Base-by-base conservation (phyloP, 208 protist species). In the Herpetomonas tarakana region DNA sequence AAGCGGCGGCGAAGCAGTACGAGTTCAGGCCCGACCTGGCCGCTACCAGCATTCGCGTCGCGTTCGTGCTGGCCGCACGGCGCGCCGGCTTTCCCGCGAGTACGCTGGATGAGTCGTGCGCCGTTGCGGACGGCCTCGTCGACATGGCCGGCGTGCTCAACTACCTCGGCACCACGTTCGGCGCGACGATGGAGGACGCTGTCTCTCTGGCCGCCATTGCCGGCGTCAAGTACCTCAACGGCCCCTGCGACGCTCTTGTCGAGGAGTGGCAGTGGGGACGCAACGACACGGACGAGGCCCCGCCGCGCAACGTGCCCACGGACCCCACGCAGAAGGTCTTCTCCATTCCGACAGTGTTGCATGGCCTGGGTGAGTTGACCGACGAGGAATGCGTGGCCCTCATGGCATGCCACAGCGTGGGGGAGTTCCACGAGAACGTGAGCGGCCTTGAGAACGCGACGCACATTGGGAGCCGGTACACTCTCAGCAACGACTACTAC, bases 351-450 rank as follows among this genome's bases (percentile, higher is more conserved):
- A 78, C 78, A 16, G 77, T 93, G 31, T 68, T 93, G 58, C 64
- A 83, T 28, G 45, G 62, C 12, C 55, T 93, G 21, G 83, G 87
- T 16, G 74, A 69, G 46, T 63, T 94, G 26, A 88, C 81, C 14
- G 81, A 87, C 57, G 83, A 78, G 58, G 87, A 94, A 74, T 88
- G 79, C 41, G 78, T 94, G 11, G 87, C 87, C 30, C 69, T 94
- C n/a, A 71, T 94, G 55, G 83, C 81, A 16, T 91, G 81, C 64
- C 87, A 94, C 74, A 81, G 80, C 52, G 87, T 94, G 14, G 87
- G 87, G 46, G 83, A 94, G 62, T 91, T 91, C 35, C 87, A 94
- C 78, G 83, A 87, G 57, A 69, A 84, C 41, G 87, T 94, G 4
- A 91, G 83, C 62, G 87, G 87, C 27, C 22, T 91, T 7, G 87